phyloP scores from a whole-genome alignment of 2,329 filamentous ascomycete species.

The Neocucurbitaria cava region DNA sequence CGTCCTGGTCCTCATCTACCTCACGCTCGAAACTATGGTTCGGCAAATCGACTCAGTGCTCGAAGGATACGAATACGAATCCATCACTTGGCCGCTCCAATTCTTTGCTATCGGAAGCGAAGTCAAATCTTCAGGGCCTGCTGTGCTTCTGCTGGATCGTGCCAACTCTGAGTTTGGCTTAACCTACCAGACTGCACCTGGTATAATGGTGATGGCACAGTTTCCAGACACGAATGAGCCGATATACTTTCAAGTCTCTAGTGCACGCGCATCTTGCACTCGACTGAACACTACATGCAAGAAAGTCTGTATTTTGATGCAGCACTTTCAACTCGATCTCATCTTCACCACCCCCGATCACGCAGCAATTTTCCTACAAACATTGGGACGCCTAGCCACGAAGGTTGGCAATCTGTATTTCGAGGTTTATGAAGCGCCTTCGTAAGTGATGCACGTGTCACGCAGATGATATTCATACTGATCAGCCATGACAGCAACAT shows the following conservation, averaged over 20 bases:
- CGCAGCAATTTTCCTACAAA: constrained; percentile 15
- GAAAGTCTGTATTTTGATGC: constrained; percentile 22
- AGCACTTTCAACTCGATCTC: constrained; percentile 23
- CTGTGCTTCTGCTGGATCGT: constrained; percentile 18
- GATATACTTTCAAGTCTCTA: constrained; percentile 19
- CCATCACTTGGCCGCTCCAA: constrained; percentile 12
- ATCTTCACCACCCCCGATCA: constrained; percentile 10
- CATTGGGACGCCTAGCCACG: constrained; percentile 10
- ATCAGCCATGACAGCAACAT: background rate
- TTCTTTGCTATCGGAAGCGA: constrained; percentile 15
- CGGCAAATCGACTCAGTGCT: background rate
- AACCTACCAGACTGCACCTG: background rate
- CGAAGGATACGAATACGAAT: background rate
- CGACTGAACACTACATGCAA: constrained; percentile 12
- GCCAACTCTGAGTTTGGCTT: constrained; percentile 26
- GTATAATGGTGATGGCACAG: constrained; percentile 2
- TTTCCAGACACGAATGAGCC: constrained; percentile 18
- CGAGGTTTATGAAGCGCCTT: constrained; percentile 14
- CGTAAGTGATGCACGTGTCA: constrained; percentile 5
- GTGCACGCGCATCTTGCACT: constrained; percentile 16
- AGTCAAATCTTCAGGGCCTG: constrained; percentile 1
- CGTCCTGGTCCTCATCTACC: background rate
- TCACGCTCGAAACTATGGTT: background rate
- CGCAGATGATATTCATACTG: background rate
- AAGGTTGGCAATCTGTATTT: constrained; percentile 18